phyloP scores from a whole-genome alignment of 495 filamentous ascomycete genomes.

The Articulospora tetracladia region DNA sequence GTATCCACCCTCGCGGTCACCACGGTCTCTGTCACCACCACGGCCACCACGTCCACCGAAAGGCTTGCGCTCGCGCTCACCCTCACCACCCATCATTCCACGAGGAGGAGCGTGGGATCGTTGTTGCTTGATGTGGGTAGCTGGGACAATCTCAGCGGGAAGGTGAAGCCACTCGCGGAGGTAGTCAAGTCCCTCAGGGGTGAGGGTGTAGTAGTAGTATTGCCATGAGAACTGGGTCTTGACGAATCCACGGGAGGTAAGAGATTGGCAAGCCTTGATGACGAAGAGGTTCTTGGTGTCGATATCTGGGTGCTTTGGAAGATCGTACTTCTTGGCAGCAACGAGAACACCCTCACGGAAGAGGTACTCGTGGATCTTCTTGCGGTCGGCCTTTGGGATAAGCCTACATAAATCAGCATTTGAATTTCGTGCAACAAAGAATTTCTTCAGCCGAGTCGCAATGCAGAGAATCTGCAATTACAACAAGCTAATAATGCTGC shows the following conservation, averaged over 20 bases:
- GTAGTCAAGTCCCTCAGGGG: conserved; percentile 99
- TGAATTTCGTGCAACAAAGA: neutral
- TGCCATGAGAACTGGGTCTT: conserved; percentile 99
- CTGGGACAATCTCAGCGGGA: conserved; percentile 97
- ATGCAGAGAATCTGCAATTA: too few relatives aligned
- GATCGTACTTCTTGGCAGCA: conserved; percentile 97
- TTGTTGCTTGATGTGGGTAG: conserved; percentile 99
- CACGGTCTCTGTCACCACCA: conserved; percentile 65
- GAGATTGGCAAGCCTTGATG: conserved; percentile 97
- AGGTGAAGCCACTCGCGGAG: conserved; percentile 99
- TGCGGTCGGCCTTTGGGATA: conserved; percentile 99
- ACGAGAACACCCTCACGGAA: conserved; percentile 99
- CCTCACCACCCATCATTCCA: conserved; percentile 96
- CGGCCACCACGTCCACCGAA: conserved; percentile 54
- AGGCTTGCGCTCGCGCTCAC: conserved; percentile 59
- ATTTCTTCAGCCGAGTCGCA: too few relatives aligned
- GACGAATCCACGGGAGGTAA: conserved; percentile 94
- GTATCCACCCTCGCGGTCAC: conserved; percentile 74
- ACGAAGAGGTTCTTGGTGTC: conserved; percentile 99
- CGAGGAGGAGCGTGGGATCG: conserved; percentile 96
- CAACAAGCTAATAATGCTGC: too few relatives aligned
- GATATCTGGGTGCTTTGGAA: conserved; percentile 87
- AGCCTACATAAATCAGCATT: conserved; percentile 52
- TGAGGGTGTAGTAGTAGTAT: conserved; percentile 99
- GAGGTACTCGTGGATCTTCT: conserved; percentile 99